Percentiles rank a stretch among this genome's conserved stretches.
These are phyloP conservation scores for Mucor circinelloides DNA, from an alignment of 371 early-diverging fungal genomes.

Conservation along the genomic window DNA sequence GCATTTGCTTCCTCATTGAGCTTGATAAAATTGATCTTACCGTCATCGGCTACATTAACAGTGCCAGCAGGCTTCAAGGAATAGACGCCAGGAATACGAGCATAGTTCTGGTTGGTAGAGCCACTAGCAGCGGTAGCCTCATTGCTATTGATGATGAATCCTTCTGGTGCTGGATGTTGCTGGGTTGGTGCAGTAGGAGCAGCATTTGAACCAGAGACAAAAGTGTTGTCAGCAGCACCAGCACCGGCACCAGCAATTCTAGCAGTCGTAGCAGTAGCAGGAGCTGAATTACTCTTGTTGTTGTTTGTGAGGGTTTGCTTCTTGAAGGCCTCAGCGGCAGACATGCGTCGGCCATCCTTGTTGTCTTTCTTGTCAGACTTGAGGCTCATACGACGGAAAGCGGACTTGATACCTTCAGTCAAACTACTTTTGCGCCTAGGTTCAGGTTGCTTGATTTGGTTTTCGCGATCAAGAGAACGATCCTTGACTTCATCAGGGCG, in stretches of 20 bases:
- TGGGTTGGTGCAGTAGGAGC: not conserved
- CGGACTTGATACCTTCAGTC: not conserved
- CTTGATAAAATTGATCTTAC: not conserved
- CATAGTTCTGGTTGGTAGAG: not conserved
- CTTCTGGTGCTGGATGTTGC: not conserved
- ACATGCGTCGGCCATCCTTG: conserved; percentile 1
- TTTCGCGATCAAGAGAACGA: not conserved
- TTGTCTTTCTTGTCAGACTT: not conserved
- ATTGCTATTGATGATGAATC: not conserved
- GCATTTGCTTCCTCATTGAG: not conserved
- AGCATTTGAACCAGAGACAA: not conserved
- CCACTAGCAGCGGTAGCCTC: not conserved
- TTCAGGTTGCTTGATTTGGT: not conserved
- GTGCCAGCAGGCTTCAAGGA: conserved; percentile 2
- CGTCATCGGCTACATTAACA: not conserved
- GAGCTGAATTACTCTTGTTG: not conserved
- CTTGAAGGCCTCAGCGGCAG: conserved; percentile 17
- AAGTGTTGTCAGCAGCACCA: not conserved
- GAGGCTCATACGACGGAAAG: conserved; percentile 9
- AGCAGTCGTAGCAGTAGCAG: not conserved
- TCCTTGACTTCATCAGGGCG: conserved; percentile 11
- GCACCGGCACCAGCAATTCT: not conserved
- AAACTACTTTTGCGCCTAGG: not conserved
- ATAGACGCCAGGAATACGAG: not conserved
- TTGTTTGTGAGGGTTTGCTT: not conserved